Base-by-base conservation (phyloP, 306 rosid species). In the Corylus avellana region DNA sequence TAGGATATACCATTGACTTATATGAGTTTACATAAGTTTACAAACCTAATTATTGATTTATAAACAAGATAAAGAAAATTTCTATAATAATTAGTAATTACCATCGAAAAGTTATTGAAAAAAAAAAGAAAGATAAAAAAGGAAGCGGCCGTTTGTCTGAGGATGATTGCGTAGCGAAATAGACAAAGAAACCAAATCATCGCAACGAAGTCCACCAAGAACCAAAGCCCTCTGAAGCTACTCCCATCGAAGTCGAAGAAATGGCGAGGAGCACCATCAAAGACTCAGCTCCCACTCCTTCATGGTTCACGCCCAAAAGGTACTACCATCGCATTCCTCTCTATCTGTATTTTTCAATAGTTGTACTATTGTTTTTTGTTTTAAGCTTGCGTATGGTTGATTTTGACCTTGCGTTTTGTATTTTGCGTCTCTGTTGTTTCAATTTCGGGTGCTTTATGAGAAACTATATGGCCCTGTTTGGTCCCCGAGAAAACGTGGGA, bases 241-340 rank as follows among this genome's bases (percentile, higher is more conserved):
- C 8, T 62, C 1, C 46, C 70, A 62, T 5, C 42, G 4, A 62
- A 29, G 42, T 25, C 42, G 44, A 68, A 59, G 74, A 51, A 6
- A 86, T 74, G 80, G 56, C 78, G 25, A 25, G 16, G 53, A 39
- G 0, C 54, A 20, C 81, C 12, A 25, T 5, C 47, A 37, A 78
- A 17, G 67, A 16, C 54, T 74, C 84, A 54, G 49, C 35, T 27
- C 44, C 72, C 51, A 39, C 14, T 50, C 83, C 83, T 46, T 80
- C 87, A 8, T 86, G 89, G 89, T 86, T 79, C 67, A 73, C 87
- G 13, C 89, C 89, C 56, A 66, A 57, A 77, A 76, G 86, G 89
- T 79, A 67, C 48, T 12, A 12, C 1, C 20, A 32, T 8, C 18
- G 48, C n/a, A 35, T 8, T 53, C 75, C 11, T 56, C 42, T 69